These are phyloP conservation scores for Tulasnella sp. DNA, from an alignment of 768 basidiomycete genomes.

Conservation along the genomic window DNA sequence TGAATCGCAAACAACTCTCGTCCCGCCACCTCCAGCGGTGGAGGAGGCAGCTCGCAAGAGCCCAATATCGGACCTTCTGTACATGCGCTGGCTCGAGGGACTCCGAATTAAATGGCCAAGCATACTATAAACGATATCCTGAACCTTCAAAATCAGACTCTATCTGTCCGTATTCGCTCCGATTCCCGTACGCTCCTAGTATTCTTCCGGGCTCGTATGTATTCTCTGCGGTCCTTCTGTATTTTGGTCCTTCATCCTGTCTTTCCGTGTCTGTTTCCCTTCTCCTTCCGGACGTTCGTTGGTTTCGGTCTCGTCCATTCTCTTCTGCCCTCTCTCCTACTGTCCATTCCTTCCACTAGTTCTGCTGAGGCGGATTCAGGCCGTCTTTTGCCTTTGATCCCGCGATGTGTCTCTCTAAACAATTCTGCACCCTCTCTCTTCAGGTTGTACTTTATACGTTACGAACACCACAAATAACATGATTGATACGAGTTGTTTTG, in stretches of 20 bases:
- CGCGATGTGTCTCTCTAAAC: background rate
- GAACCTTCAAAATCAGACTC: background rate
- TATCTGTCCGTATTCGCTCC: background rate
- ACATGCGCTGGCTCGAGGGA: constrained; percentile 94
- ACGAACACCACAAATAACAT: background rate
- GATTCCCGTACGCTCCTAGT: background rate
- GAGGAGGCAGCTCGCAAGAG: constrained; percentile 29
- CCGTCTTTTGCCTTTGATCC: background rate
- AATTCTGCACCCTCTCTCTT: background rate
- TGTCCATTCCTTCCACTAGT: background rate
- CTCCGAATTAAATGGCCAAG: constrained; percentile 80
- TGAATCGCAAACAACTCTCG: constrained; percentile 13
- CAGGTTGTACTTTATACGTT: background rate
- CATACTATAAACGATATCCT: constrained; percentile 15
- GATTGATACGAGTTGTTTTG: constrained; percentile 2
- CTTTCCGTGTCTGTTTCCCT: background rate
- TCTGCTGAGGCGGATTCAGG: background rate
- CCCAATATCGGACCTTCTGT: constrained; percentile 92
- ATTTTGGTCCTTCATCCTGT: no score
- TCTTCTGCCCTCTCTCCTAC: background rate
- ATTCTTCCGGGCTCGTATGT: background rate
- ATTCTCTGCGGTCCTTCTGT: background rate
- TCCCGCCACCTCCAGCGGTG: constrained; percentile 28
- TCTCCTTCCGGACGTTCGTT: background rate
- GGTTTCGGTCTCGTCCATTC: background rate